These are phyloP conservation scores for Microdochium bolleyi DNA, from an alignment of 2,329 filamentous ascomycete species.

Conservation along the genomic window DNA sequence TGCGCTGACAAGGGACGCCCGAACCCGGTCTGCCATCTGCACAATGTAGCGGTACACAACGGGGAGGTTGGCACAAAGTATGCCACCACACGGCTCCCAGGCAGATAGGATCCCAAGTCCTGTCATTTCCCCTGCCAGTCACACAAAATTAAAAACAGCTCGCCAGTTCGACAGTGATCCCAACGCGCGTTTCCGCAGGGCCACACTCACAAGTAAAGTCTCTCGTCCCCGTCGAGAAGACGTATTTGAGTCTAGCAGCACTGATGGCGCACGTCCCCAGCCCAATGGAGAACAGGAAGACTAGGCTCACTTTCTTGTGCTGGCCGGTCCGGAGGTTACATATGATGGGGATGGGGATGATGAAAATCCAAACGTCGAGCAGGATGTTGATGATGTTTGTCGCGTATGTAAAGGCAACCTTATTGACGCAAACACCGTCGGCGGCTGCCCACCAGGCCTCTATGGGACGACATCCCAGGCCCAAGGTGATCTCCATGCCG, in stretches of 20 bases:
- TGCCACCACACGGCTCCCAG: neutral
- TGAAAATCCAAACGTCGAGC: slow-evolving; percentile 20
- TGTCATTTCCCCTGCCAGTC: neutral
- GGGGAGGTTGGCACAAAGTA: neutral
- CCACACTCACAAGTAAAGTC: neutral
- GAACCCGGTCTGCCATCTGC: neutral
- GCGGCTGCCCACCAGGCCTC: slow-evolving; percentile 10
- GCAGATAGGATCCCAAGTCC: neutral
- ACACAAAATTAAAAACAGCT: no score
- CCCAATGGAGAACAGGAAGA: slow-evolving; percentile 24
- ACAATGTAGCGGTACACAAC: neutral
- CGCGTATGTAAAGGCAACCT: slow-evolving; percentile 21
- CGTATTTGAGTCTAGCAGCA: slow-evolving; percentile 16
- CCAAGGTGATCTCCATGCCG: slow-evolving; percentile 18
- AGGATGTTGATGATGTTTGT: slow-evolving; percentile 22
- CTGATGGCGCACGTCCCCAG: slow-evolving; percentile 22
- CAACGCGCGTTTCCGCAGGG: neutral
- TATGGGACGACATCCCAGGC: slow-evolving; percentile 5
- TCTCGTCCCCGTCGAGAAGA: slow-evolving; percentile 7
- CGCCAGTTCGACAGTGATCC: neutral
- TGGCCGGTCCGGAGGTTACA: slow-evolving; percentile 17
- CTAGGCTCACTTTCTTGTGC: slow-evolving; percentile 21
- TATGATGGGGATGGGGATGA: slow-evolving; percentile 21
- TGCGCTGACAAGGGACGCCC: neutral
- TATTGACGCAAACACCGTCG: slow-evolving; percentile 15